Evolutionary conservation across 352 stramenopile genomes (phyloP).

Genomic region (Phytopythium oedochilum): DNA sequence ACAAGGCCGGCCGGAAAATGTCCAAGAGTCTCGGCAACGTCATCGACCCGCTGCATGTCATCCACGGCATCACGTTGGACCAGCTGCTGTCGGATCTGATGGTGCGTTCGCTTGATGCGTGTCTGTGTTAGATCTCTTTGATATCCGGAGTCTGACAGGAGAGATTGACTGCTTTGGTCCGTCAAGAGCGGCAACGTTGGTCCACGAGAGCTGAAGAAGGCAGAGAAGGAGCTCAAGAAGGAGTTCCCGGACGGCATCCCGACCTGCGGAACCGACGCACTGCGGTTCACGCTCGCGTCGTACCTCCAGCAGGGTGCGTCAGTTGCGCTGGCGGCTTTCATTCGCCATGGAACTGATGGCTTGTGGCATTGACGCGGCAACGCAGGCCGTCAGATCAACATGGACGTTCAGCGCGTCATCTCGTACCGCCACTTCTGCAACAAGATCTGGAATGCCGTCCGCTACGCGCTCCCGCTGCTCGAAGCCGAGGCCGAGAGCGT

Average conservation of each 20-base stretch:
- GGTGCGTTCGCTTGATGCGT: slow-evolving; percentile 10
- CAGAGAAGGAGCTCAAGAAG: slow-evolving; percentile 93
- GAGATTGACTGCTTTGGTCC: no score
- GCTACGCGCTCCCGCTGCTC: slow-evolving; percentile 67
- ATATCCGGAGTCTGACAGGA: no score
- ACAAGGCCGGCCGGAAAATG: slow-evolving; percentile 99
- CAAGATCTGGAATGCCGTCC: slow-evolving; percentile 86
- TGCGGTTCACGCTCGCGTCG: slow-evolving; percentile 96
- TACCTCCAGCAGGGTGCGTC: slow-evolving; percentile 85
- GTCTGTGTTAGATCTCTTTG: neutral
- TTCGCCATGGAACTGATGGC: neutral
- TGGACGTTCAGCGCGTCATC: slow-evolving; percentile 82
- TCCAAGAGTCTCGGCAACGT: slow-evolving; percentile 99
- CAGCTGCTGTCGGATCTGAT: slow-evolving; percentile 91
- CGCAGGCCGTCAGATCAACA: slow-evolving; percentile 81
- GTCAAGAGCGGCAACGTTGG: slow-evolving; percentile 52
- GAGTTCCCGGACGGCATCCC: slow-evolving; percentile 99
- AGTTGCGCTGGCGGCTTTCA: no score
- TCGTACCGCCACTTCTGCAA: slow-evolving; percentile 88
- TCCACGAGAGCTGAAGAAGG: slow-evolving; percentile 92
- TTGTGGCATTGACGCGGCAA: neutral
- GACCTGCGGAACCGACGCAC: slow-evolving; percentile 96
- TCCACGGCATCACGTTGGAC: slow-evolving; percentile 94
- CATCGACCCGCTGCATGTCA: slow-evolving; percentile 98
- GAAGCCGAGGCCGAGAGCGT: slow-evolving; percentile 7